A percentile compares a stretch with the other conserved stretches of the same genome.
These are phyloP conservation scores for Globisporangium sylvaticum DNA, from an alignment of 352 stramenopile genomes.

Conservation along the genomic window DNA sequence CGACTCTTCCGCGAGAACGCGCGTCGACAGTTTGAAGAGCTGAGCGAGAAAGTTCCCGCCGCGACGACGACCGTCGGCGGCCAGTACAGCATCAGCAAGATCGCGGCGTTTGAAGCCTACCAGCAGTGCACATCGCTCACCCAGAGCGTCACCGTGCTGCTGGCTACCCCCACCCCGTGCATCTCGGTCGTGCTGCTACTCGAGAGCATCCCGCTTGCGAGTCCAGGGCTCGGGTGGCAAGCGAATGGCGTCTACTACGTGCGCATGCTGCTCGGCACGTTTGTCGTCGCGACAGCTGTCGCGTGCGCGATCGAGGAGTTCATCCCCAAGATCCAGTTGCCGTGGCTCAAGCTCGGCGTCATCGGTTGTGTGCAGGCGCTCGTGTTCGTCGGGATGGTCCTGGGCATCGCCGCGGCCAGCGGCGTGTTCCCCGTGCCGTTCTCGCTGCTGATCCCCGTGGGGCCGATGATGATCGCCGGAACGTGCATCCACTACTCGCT, in stretches of 20 bases:
- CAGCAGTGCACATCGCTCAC: neutral
- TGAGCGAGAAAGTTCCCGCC: neutral
- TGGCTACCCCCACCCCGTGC: neutral
- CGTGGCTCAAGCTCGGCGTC: neutral
- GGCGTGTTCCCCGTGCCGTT: neutral
- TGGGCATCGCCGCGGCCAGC: neutral
- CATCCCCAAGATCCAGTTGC: neutral
- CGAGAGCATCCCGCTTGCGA: neutral
- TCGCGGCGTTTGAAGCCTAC: neutral
- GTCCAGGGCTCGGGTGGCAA: neutral
- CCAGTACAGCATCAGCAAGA: neutral
- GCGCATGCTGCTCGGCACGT: neutral
- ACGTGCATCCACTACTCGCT: neutral
- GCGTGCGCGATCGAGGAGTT: neutral
- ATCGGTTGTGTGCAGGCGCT: neutral
- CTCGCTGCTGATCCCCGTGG: neutral
- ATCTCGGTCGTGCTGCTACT: neutral
- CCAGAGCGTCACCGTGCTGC: neutral
- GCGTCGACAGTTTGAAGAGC: neutral
- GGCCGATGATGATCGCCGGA: neutral
- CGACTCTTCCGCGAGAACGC: neutral
- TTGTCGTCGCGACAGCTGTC: neutral
- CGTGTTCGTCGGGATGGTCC: neutral
- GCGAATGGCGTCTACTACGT: neutral
- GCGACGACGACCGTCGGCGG: neutral